Conservation (phyloP, 257 asterid species). For the Rhazya stricta region DNA sequence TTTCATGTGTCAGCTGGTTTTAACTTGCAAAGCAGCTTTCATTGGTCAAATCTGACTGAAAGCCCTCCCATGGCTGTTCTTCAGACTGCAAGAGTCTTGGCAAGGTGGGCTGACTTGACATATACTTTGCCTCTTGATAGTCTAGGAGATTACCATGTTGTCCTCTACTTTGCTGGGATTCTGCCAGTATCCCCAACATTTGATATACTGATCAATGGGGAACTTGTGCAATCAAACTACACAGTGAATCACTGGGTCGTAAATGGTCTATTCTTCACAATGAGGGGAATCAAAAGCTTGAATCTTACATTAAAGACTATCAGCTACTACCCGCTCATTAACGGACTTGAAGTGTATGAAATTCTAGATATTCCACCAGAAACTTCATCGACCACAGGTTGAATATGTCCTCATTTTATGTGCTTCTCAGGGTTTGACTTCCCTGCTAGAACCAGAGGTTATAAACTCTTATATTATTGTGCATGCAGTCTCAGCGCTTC, state of each 20-base stretch:
- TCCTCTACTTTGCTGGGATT: slow-evolving; percentile 92
- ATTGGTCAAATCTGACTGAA: slow-evolving; percentile 55
- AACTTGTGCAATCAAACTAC: slow-evolving; percentile 49
- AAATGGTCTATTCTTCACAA: slow-evolving; percentile 39
- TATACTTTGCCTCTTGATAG: slow-evolving; percentile 63
- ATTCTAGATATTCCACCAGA: slow-evolving; percentile 67
- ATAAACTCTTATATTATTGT: not conserved
- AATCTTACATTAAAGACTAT: slow-evolving; percentile 68
- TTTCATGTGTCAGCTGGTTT: slow-evolving; percentile 75
- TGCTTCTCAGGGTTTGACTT: not conserved
- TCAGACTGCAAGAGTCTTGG: slow-evolving; percentile 78
- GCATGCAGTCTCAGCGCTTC: slow-evolving; percentile 78
- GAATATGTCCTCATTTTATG: not conserved
- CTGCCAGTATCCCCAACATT: slow-evolving; percentile 75
- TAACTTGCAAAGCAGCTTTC: slow-evolving; percentile 50
- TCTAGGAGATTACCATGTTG: slow-evolving; percentile 67
- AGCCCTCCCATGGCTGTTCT: slow-evolving; percentile 69
- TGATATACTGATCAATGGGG: slow-evolving; percentile 61
- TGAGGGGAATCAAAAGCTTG: slow-evolving; percentile 52
- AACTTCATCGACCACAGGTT: slow-evolving; percentile 88
- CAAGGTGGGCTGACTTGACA: slow-evolving; percentile 62
- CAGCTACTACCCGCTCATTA: slow-evolving; percentile 65
- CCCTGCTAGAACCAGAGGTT: not conserved
- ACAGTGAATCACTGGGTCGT: slow-evolving; percentile 63
- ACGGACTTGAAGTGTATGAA: slow-evolving; percentile 84